Evolutionary conservation across 139 green algal genomes (phyloP).

Genomic region (Micractinium conductrix): DNA sequence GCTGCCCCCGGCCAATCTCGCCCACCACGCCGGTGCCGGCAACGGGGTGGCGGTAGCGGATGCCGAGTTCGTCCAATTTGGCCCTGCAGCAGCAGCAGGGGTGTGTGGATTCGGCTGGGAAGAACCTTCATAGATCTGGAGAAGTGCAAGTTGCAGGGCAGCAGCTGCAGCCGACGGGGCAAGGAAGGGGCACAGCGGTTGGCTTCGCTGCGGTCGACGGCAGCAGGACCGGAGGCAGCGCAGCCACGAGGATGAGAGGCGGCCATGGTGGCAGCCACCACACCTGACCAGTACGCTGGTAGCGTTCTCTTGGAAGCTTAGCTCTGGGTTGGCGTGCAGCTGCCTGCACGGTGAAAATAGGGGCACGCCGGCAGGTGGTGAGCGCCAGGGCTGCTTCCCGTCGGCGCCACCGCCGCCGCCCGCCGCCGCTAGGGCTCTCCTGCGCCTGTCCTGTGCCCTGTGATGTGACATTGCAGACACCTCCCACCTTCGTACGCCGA

Average conservation of each 20-base stretch:
- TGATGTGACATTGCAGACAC: too few relatives aligned
- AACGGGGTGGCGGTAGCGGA: constrained; percentile 44
- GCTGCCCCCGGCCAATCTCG: constrained; percentile 66
- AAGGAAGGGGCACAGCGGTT: too few relatives aligned
- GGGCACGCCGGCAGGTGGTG: too few relatives aligned
- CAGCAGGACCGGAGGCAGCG: not conserved
- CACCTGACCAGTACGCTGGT: constrained; percentile 23
- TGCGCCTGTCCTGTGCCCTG: too few relatives aligned
- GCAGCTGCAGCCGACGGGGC: too few relatives aligned
- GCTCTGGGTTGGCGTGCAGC: constrained; percentile 57
- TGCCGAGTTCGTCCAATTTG: constrained; percentile 6
- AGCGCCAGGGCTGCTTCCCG: not conserved
- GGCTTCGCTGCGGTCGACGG: too few relatives aligned
- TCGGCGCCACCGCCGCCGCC: not conserved
- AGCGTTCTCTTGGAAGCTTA: constrained; percentile 46
- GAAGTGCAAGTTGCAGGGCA: too few relatives aligned
- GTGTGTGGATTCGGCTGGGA: not conserved
- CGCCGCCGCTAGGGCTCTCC: not conserved
- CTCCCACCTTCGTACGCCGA: too few relatives aligned
- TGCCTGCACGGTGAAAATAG: not conserved
- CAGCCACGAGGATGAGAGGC: not conserved
- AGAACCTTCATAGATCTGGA: not conserved
- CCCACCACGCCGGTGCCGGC: constrained; percentile 82
- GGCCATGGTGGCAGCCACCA: not conserved
- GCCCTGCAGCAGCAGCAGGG: not conserved